Evolutionary conservation across 495 filamentous ascomycete species (phyloP), one percentile per base, ranked within the genome.

Genomic region (Penicillium argentinense): DNA sequence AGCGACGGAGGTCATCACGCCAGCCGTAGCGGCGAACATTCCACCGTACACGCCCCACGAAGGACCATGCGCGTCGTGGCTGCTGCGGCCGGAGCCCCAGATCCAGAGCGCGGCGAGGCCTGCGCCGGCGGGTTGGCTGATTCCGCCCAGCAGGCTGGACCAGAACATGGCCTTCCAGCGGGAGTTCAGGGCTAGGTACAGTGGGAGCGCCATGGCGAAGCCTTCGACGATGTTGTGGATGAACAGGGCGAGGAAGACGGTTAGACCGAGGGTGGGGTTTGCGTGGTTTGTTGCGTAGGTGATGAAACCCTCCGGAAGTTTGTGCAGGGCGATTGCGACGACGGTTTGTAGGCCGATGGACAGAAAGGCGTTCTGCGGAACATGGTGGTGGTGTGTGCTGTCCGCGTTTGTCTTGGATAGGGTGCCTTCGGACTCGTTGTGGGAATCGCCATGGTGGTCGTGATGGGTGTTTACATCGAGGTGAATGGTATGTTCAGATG

Each of bases 141-240:
- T 68, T 4, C 93, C 95, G 11, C 93, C 93, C 0, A 98, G 71
- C 0, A 97, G 59, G 14, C 82, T 83, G 9, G 87, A 83, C 86
- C 89, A 95, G 42, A 88, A 69, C 66, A 97, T 90, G 13, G 93
- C 91, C 59, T 83, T 84, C 47, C 72, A 66, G 25, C 89, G 83
- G 36, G 80, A 89, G 33, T 81, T 72, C 9, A 96, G 75, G 2
- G 93, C 93, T 37, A 98, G 83, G 63, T 91, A 97, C 1, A 98
- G 73, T 0, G 93, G 93, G 2, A 98, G 71, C 0, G 90, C 88
- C 80, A 98, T 86, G 49, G 89, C 87, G 62, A 97, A 98, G 13
- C 93, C 93, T 68, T 98, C 93, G 36, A 89, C 86, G 50, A 98
- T 96, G 68, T 97, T 98, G 73, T 98, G 93, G 49, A 97, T 91